Evolutionary conservation across 2,329 filamentous ascomycete species (phyloP).

Genomic region (Penicillium sp.): DNA sequence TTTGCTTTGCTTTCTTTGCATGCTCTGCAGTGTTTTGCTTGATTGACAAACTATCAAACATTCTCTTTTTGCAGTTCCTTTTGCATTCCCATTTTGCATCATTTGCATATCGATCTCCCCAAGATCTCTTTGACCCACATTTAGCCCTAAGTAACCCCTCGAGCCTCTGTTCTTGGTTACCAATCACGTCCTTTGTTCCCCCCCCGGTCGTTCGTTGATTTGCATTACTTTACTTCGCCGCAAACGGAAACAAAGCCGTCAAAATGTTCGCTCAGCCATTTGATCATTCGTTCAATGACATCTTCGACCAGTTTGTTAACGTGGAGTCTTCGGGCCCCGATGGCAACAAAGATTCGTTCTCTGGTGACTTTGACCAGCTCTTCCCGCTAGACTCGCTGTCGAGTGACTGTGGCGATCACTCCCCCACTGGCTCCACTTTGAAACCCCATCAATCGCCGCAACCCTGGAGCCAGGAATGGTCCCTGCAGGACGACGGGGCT

Average conservation of each 20-base stretch:
- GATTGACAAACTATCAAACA: constrained; percentile 41
- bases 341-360: constrained; percentile 50
- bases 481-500: constrained; percentile 51
- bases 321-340: constrained; percentile 56
- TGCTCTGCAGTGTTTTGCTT: constrained; percentile 42
- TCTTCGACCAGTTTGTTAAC: constrained; percentile 66
- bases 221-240: constrained; percentile 29
- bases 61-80: constrained; percentile 21
- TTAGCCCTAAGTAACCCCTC: constrained; percentile 19
- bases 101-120: constrained; percentile 19
- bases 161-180: constrained; percentile 14
- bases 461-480: constrained; percentile 57
- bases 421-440: constrained; percentile 50
- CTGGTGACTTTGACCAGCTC: constrained; percentile 53
- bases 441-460: constrained; percentile 46
- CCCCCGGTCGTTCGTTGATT: constrained; percentile 18
- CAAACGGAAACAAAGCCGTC: constrained; percentile 50
- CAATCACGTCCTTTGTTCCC: constrained; percentile 33
- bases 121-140: constrained; percentile 15
- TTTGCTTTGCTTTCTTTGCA: constrained; percentile 47
- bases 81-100: constrained; percentile 12
- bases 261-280: constrained; percentile 51
- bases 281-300: constrained; percentile 59
- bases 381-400: constrained; percentile 53
- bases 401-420: constrained; percentile 54